Conservation (phyloP, 1,284 basidiomycete genomes). For the Cutaneotrichosporon spelunceum region DNA sequence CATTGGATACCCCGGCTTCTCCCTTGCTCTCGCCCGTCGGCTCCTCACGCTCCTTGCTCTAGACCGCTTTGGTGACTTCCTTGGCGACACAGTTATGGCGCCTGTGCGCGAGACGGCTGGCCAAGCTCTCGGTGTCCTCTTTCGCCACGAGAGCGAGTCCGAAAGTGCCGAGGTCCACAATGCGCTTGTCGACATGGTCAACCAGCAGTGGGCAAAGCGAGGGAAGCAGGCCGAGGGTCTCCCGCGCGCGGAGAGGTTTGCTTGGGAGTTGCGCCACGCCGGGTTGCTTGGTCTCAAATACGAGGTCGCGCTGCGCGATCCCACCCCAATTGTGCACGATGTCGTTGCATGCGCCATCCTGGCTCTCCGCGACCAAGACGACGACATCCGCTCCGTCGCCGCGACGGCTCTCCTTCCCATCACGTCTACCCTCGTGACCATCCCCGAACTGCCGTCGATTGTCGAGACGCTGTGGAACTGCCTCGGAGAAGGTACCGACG, state of each 20-base stretch:
- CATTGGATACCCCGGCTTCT: slow-evolving; percentile 61
- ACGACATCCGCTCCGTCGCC: slow-evolving; percentile 94
- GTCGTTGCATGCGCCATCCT: slow-evolving; percentile 83
- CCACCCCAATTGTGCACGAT: slow-evolving; percentile 57
- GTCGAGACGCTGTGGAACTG: slow-evolving; percentile 88
- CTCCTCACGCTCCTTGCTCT: slow-evolving; percentile 89
- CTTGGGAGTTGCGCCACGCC: slow-evolving; percentile 97
- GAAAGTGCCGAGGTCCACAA: slow-evolving; percentile 76
- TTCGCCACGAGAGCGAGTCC: slow-evolving; percentile 76
- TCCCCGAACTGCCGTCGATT: slow-evolving; percentile 62
- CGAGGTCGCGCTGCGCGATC: slow-evolving; percentile 79
- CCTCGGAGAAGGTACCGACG: slow-evolving; percentile 89
- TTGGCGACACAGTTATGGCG: slow-evolving; percentile 93
- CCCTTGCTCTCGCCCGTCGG: slow-evolving; percentile 67
- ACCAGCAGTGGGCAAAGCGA: slow-evolving; percentile 65
- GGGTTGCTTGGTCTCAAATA: slow-evolving; percentile 96
- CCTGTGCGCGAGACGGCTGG: slow-evolving; percentile 96
- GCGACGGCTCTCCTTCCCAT: slow-evolving; percentile 88
- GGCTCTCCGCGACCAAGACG: slow-evolving; percentile 88
- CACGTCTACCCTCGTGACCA: slow-evolving; percentile 69
- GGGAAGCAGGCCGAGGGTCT: slow-evolving; percentile 52
- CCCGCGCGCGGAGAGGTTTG: slow-evolving; percentile 57
- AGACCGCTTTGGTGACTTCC: slow-evolving; percentile 96
- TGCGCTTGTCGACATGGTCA: slow-evolving; percentile 87
- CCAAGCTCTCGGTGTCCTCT: slow-evolving; percentile 85